Percentiles rank a stretch among this genome's conserved stretches.
These are phyloP conservation scores for Nepenthes mirabilis DNA, from an alignment of 148 eudicot genomes.

Conservation along the genomic window DNA sequence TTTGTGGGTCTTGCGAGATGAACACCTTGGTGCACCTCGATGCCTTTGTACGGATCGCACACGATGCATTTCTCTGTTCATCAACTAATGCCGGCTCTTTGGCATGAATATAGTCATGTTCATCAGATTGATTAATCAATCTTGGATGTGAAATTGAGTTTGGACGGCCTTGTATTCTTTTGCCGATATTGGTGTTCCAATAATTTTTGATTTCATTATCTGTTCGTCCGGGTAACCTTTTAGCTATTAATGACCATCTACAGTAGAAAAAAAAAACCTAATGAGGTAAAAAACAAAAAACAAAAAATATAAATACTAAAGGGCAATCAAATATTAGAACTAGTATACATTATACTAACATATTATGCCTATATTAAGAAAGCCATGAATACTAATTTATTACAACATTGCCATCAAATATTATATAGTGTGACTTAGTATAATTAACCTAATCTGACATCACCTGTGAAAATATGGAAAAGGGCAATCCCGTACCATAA, in stretches of 20 bases:
- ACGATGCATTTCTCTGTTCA: too few species aligned
- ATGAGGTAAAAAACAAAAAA: not conserved
- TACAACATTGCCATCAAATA: too few species aligned
- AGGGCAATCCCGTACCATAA: too few species aligned
- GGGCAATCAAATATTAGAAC: not conserved
- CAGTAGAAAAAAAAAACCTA: not conserved
- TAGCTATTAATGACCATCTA: slow-evolving; percentile 28
- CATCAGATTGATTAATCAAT: too few species aligned
- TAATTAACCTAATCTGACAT: too few species aligned
- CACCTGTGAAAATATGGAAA: too few species aligned
- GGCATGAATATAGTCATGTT: too few species aligned
- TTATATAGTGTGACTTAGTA: too few species aligned
- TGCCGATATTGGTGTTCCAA: slow-evolving; percentile 18
- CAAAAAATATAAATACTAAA: not conserved
- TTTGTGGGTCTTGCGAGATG: not conserved
- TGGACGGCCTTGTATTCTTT: slow-evolving; percentile 4
- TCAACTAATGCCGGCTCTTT: too few species aligned
- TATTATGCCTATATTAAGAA: too few species aligned
- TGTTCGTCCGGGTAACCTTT: slow-evolving; percentile 29
- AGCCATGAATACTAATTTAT: too few species aligned
- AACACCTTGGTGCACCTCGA: slow-evolving; percentile 1
- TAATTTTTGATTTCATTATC: slow-evolving; percentile 30
- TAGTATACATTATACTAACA: too few species aligned
- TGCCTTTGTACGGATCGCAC: slow-evolving; percentile 4
- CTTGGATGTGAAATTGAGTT: not conserved